Percentiles rank a stretch among this genome's conserved stretches.
Conservation (phyloP, 1,139 yeast species). For the Kurtzmaniella quercitrusa region DNA sequence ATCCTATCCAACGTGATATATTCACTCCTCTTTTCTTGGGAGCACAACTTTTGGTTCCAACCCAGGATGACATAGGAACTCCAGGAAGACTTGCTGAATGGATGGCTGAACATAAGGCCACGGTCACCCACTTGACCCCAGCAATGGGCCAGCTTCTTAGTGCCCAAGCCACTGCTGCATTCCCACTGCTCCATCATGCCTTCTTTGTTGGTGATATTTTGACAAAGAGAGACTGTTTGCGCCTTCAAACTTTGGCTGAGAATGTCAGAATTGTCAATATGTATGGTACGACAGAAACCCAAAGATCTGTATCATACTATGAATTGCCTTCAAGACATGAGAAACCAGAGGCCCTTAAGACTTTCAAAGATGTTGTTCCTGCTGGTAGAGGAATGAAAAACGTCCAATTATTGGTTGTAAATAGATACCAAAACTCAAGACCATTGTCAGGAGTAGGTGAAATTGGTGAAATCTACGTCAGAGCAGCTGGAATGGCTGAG, state of each 20-base stretch:
- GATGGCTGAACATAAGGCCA: slow-evolving; percentile 89
- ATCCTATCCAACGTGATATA: slow-evolving; percentile 98
- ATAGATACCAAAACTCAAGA: slow-evolving; percentile 63
- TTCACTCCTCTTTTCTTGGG: slow-evolving; percentile 96
- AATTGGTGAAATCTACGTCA: slow-evolving; percentile 95
- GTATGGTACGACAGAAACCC: slow-evolving; percentile 99
- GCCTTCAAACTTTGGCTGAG: slow-evolving; percentile 87
- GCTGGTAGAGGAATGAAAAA: slow-evolving; percentile 98
- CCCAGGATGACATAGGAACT: slow-evolving; percentile 96
- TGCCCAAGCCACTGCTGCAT: slow-evolving; percentile 91
- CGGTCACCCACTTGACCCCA: slow-evolving; percentile 96
- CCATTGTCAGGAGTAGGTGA: slow-evolving; percentile 95
- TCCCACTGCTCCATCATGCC: slow-evolving; percentile 87
- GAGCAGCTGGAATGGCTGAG: slow-evolving; percentile 97
- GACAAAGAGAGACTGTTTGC: slow-evolving; percentile 92
- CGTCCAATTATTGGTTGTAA: slow-evolving; percentile 90
- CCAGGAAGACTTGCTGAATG: slow-evolving; percentile 97
- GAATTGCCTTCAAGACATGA: slow-evolving; percentile 72
- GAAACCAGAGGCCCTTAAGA: slow-evolving; percentile 71
- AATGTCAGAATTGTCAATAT: slow-evolving; percentile 90
- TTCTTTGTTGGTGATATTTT: slow-evolving; percentile 97
- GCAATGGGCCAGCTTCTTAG: slow-evolving; percentile 98
- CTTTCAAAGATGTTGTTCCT: slow-evolving; percentile 93
- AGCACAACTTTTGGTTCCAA: slow-evolving; percentile 88
- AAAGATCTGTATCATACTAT: slow-evolving; percentile 92